Evolutionary conservation across 352 stramenopile genomes (phyloP).

Genomic region (Phytophthora chlamydospora): DNA sequence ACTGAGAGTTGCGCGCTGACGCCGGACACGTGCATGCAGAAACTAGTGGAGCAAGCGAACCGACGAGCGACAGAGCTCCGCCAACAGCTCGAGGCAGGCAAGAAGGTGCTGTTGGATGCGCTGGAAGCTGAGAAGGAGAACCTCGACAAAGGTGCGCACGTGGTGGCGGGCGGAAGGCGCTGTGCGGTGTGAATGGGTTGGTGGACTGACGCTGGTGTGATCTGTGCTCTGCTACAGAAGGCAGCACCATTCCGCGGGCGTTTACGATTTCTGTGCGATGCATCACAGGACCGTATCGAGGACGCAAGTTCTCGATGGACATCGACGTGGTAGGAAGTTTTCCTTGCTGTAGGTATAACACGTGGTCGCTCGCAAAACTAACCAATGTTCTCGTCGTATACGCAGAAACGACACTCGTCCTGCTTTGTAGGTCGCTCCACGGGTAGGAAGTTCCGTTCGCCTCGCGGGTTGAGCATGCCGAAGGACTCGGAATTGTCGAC

Average conservation of each 20-base stretch:
- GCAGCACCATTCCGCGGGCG: constrained; percentile 28
- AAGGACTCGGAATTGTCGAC: constrained; percentile 87
- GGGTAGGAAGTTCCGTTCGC: constrained; percentile 76
- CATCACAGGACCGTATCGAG: constrained; percentile 62
- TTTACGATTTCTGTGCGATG: constrained; percentile 64
- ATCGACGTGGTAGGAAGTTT: constrained; percentile 51
- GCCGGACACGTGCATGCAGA: constrained; percentile 33
- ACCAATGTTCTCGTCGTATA: constrained; percentile 1
- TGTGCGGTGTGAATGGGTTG: not conserved
- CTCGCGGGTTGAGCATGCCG: constrained; percentile 73
- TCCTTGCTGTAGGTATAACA: not conserved
- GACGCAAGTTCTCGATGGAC: constrained; percentile 62
- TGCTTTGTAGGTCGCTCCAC: constrained; percentile 82
- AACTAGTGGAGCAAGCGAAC: constrained; percentile 66
- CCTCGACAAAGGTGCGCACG: constrained; percentile 31
- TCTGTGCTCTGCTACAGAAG: constrained; percentile 17
- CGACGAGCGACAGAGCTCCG: constrained; percentile 50
- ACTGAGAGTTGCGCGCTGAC: not conserved
- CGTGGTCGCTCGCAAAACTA: not conserved
- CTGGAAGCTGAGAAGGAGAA: constrained; percentile 73
- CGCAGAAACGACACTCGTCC: constrained; percentile 51
- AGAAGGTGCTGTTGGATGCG: constrained; percentile 57
- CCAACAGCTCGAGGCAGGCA: constrained; percentile 57
- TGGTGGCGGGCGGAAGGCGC: not conserved
- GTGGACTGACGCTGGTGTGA: constrained; percentile 7